Evolutionary conservation across 2,329 filamentous ascomycete species (phyloP), one percentile per base, ranked within the genome.

Genomic region (Gaeumannomyces sp.): DNA sequence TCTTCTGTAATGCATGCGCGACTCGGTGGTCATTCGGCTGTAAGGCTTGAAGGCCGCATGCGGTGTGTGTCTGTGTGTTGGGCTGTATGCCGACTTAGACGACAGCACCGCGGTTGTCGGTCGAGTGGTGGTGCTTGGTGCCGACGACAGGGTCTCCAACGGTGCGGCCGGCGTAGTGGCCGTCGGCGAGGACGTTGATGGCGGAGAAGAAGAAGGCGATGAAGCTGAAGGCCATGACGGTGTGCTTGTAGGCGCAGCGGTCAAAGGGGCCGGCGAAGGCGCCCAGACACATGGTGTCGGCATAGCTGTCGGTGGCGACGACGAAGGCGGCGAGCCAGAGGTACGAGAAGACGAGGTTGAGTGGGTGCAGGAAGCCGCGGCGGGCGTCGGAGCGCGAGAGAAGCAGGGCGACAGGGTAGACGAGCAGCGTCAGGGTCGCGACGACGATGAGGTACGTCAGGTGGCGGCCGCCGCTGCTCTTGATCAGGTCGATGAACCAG

Each of bases 301-400:
- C 61, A 25, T 35, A 62, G 25, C 50, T 25, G 61, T 62, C 61
- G 13, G 61, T 56, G 38, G 38, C 29, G 27, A 62, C 61, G 27
- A 62, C 61, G 22, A 62, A 62, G 27, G 61, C 61, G 38, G 61
- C 61, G 27, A 62, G 61, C 61, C 61, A 62, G 25, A 64, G 62
- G 62, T 64, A 64, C n/a, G 53, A 59, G 62, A 64, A 64, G 53
- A 64, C 33, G 3, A 64, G 33, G 62, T 64, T 58, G 31, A 64
- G 29, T 31, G 62, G 62, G 50, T 59, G 31, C 53, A 64, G 62
- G 53, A 27, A 45, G 19, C 62, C 62, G 62, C 62, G 62, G 62
- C 33, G 33, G 11, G 53, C 53, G 31, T 64, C 56, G 25, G 27
- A 31, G n/a, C 53, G 53, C 50, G 62, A 59, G 3, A 64, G 56